These are phyloP conservation scores for Neurospora sp. DNA, from an alignment of 495 filamentous ascomycete species.

Conservation along the genomic window DNA sequence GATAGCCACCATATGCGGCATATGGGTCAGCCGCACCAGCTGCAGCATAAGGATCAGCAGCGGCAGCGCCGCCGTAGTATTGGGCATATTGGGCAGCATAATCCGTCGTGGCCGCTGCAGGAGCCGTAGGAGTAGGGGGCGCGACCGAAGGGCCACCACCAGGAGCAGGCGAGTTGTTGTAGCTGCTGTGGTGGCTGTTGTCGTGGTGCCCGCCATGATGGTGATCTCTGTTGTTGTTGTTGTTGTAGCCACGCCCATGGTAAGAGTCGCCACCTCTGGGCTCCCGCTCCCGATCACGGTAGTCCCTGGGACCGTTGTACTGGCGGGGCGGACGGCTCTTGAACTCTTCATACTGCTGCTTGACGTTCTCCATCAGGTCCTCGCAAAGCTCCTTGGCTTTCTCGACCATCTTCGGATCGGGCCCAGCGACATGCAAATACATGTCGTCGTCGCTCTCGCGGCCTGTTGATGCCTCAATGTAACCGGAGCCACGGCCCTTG, in stretches of 20 bases:
- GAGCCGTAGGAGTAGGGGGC: constrained; percentile 26
- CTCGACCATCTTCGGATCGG: constrained; percentile 76
- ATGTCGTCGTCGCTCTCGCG: constrained; percentile 89
- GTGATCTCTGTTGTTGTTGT: constrained; percentile 25
- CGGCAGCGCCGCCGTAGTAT: constrained; percentile 50
- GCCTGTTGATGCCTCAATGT: constrained; percentile 72
- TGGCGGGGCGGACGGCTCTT: constrained; percentile 73
- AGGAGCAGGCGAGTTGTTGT: constrained; percentile 27
- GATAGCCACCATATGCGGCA: constrained; percentile 82
- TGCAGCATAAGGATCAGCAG: background rate
- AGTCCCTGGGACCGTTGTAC: constrained; percentile 37
- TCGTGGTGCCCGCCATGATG: constrained; percentile 27
- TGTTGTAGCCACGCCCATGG: constrained; percentile 23
- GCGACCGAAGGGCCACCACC: constrained; percentile 25
- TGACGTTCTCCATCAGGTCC: constrained; percentile 74
- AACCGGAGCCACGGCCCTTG: constrained; percentile 94
- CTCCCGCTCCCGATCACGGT: constrained; percentile 12
- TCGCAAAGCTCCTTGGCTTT: constrained; percentile 79
- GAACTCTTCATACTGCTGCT: constrained; percentile 75
- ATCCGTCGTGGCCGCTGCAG: constrained; percentile 22
- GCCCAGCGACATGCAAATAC: constrained; percentile 90
- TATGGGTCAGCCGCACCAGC: constrained; percentile 56
- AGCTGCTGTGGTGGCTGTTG: constrained; percentile 16
- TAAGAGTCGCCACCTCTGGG: constrained; percentile 30
- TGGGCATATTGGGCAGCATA: constrained; percentile 80